phyloP scores from a whole-genome alignment of 2,329 filamentous ascomycete genomes.

The Aspergillus persii region DNA sequence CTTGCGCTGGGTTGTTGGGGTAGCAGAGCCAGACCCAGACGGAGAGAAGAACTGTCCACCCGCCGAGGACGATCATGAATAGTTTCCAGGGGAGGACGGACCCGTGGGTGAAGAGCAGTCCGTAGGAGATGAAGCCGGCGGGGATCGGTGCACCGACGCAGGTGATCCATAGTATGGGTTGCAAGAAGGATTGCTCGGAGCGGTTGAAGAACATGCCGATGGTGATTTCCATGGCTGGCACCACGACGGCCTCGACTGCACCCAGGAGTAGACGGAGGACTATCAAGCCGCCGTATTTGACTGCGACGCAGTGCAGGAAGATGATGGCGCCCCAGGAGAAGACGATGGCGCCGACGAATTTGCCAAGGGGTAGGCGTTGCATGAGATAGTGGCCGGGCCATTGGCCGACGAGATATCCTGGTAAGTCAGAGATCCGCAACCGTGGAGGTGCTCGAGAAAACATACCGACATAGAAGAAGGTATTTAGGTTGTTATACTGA shows the following conservation, averaged over 20 bases:
- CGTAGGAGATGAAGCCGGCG: neutral
- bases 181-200: neutral
- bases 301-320: neutral
- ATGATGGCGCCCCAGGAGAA: neutral
- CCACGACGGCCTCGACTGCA: neutral
- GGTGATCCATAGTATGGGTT: neutral
- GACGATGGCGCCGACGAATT: neutral
- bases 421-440: neutral
- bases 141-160: neutral
- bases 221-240: neutral
- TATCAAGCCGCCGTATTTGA: neutral
- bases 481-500: neutral
- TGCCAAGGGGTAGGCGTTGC: constrained; percentile 1
- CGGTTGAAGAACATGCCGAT: neutral
- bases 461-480: neutral
- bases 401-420: constrained; percentile 1
- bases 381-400: constrained; percentile 5
- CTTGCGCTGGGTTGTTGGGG: neutral
- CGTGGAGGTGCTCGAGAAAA: too few relatives aligned
- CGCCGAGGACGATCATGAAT: neutral
- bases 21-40: neutral
- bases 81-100: neutral
- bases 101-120: neutral
- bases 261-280: neutral
- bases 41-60: neutral